Evolutionary conservation across 495 filamentous ascomycete species (phyloP).

Genomic region (Penicillium goetzii): DNA sequence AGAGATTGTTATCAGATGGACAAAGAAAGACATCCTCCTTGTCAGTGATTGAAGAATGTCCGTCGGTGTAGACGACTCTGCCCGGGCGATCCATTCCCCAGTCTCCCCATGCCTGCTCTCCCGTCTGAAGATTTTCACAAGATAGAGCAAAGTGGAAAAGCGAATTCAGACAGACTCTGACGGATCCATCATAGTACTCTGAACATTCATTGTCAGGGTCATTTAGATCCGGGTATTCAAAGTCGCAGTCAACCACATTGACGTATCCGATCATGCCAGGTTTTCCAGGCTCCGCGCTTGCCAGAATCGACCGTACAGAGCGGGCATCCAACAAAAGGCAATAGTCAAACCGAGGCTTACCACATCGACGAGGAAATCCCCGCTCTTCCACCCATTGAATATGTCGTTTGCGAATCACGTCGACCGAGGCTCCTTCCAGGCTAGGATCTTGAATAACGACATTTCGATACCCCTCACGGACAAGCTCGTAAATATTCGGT

Average conservation of each 20-base stretch:
- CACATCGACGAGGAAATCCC: background rate
- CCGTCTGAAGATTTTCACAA: constrained; percentile 7
- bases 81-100: constrained; percentile 19
- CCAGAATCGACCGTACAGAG: constrained; percentile 17
- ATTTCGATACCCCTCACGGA: constrained; percentile 2
- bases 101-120: constrained; percentile 16
- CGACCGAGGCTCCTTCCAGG: background rate
- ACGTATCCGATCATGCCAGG: constrained; percentile 8
- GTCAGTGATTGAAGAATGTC: constrained; percentile 1
- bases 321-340: constrained; percentile 14
- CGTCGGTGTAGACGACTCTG: constrained; percentile 12
- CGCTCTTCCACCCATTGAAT: constrained; percentile 10
- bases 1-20: constrained; percentile 3
- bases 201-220: constrained; percentile 10
- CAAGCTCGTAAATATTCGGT: background rate
- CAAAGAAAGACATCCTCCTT: constrained; percentile 17
- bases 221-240: background rate
- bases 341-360: constrained; percentile 14
- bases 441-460: background rate
- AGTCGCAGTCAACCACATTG: constrained; percentile 9
- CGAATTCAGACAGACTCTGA: constrained; percentile 9
- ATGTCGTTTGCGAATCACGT: constrained; percentile 3
- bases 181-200: constrained; percentile 15
- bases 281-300: constrained; percentile 13
- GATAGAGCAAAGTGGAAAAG: constrained; percentile 10